Percentiles rank a stretch among this genome's conserved stretches.
Conservation (phyloP, 1,284 basidiomycete species). For the Grifola frondosa region DNA sequence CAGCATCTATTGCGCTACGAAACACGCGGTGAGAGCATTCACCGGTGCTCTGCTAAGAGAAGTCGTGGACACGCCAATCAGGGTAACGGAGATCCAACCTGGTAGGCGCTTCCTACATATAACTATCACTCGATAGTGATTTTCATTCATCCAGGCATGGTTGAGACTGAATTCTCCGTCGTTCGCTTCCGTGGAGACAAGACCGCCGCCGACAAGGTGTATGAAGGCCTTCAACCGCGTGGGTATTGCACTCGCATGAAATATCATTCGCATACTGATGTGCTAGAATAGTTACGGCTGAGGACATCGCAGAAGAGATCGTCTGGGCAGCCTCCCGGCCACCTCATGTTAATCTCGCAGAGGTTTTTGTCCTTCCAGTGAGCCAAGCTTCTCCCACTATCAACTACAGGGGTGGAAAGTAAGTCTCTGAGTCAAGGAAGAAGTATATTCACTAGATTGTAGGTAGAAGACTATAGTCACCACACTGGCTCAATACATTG, state of each 20-base stretch:
- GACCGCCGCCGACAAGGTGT: constrained; percentile 82
- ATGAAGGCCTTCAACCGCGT: constrained; percentile 82
- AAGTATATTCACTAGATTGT: constrained; percentile 3
- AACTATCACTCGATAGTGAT: not conserved
- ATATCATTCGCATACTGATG: constrained; percentile 1
- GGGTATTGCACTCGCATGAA: constrained; percentile 30
- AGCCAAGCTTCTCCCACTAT: constrained; percentile 78
- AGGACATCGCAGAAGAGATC: constrained; percentile 95
- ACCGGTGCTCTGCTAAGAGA: constrained; percentile 82
- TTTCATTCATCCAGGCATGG: constrained; percentile 62
- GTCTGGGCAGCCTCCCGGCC: constrained; percentile 92
- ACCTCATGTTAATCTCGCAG: constrained; percentile 83
- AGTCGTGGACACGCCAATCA: constrained; percentile 86
- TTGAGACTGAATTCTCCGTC: constrained; percentile 90
- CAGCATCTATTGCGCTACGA: constrained; percentile 79
- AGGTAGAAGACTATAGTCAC: constrained; percentile 5
- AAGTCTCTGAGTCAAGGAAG: constrained; percentile 11
- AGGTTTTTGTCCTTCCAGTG: constrained; percentile 75
- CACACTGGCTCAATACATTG: no score
- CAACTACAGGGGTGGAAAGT: constrained; percentile 49
- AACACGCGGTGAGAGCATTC: constrained; percentile 90
- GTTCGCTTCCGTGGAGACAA: constrained; percentile 87
- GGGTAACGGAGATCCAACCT: constrained; percentile 90
- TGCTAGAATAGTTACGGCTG: constrained; percentile 58
- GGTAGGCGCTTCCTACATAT: constrained; percentile 41